Evolutionary conservation across 495 filamentous ascomycete genomes (phyloP).

Genomic region (Astrothelium macrocarpum): DNA sequence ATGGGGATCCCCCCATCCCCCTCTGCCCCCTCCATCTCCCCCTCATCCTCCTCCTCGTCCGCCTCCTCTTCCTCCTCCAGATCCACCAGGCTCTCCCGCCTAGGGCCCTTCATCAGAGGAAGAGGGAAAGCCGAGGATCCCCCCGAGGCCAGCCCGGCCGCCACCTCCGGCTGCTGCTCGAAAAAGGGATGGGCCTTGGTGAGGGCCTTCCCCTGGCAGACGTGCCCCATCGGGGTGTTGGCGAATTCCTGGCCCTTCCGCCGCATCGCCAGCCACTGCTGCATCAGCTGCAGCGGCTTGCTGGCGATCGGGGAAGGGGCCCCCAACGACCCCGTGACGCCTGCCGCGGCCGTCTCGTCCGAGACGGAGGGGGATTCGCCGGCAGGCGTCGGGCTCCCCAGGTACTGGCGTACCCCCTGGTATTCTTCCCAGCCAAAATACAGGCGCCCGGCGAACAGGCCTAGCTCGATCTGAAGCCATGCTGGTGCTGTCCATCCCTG

Average conservation of each 20-base stretch:
- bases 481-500: slow-evolving; percentile 27
- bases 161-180: neutral
- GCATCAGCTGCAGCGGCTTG: slow-evolving; percentile 35
- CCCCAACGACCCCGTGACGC: too few relatives aligned
- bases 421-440: slow-evolving; percentile 44
- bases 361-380: neutral
- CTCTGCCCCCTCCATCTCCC: too few relatives aligned
- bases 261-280: slow-evolving; percentile 43
- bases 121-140: too few relatives aligned
- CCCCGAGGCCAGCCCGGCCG: too few relatives aligned
- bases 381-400: slow-evolving; percentile 13
- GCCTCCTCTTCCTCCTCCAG: too few relatives aligned
- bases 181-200: slow-evolving; percentile 40
- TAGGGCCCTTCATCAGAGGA: too few relatives aligned
- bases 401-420: slow-evolving; percentile 17
- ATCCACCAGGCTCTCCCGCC: too few relatives aligned
- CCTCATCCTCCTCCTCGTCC: too few relatives aligned
- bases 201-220: slow-evolving; percentile 40
- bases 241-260: slow-evolving; percentile 43
- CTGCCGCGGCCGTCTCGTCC: too few relatives aligned
- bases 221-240: slow-evolving; percentile 48
- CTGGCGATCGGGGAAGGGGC: slow-evolving; percentile 15
- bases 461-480: slow-evolving; percentile 44
- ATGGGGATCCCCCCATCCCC: too few relatives aligned
- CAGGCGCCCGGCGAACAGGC: slow-evolving; percentile 45